A percentile compares a stretch with the other conserved stretches of the same genome.
phyloP scores from a whole-genome alignment of 108 stramenopile species.

The Pseudonitzschia delicatissima region DNA sequence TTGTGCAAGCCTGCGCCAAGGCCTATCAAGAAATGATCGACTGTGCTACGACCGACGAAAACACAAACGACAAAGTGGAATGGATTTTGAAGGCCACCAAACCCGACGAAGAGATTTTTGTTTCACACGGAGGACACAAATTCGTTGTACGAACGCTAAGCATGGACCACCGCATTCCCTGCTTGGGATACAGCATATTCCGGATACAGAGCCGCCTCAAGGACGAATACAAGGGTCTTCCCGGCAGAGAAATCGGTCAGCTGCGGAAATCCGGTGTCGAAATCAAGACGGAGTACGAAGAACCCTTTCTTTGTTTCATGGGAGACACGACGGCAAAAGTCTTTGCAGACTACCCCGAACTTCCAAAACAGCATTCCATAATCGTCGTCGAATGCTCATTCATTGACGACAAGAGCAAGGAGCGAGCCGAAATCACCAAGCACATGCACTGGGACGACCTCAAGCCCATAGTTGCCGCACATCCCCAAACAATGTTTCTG shows the following conservation, averaged over 20 bases:
- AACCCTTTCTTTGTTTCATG: conserved; percentile 42
- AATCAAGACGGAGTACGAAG: conserved; percentile 9
- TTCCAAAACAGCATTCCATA: conserved; percentile 30
- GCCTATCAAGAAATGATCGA: conserved; percentile 33
- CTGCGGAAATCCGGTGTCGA: conserved; percentile 24
- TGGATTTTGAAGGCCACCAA: conserved; percentile 11
- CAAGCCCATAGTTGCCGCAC: conserved; percentile 27
- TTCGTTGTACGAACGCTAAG: conserved; percentile 18
- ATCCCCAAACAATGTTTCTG: conserved; percentile 37
- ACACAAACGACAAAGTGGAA: neutral
- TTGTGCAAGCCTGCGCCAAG: conserved; percentile 22
- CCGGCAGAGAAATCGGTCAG: conserved; percentile 36
- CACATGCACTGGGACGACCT: conserved; percentile 50
- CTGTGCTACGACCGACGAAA: too few relatives aligned
- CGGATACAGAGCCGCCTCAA: conserved; percentile 21
- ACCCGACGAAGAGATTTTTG: conserved; percentile 26
- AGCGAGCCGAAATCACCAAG: conserved; percentile 31
- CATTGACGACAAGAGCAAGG: conserved; percentile 21
- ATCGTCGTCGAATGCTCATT: conserved; percentile 48
- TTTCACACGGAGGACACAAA: conserved; percentile 26
- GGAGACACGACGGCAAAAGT: conserved; percentile 48
- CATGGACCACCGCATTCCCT: conserved; percentile 39
- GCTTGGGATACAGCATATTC: conserved; percentile 43
- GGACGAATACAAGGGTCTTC: conserved; percentile 26
- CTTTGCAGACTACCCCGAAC: conserved; percentile 31